Evolutionary conservation across 371 early-diverging fungal species (phyloP).

Genomic region (Sporodiniella umbellata): DNA sequence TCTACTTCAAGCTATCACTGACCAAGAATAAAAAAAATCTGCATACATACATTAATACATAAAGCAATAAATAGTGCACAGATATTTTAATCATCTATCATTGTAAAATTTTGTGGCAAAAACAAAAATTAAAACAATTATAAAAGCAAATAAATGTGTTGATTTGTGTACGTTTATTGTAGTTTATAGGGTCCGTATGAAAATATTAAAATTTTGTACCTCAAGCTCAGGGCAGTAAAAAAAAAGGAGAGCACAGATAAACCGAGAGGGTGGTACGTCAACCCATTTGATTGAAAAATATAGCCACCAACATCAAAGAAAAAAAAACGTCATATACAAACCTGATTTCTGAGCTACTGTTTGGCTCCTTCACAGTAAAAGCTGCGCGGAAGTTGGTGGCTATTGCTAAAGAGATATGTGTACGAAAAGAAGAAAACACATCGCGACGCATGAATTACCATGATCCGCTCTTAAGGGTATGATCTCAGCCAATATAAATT

Average conservation of each 20-base stretch:
- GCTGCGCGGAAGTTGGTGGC: slow-evolving; percentile 1
- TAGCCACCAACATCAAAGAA: background rate
- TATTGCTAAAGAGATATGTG: background rate
- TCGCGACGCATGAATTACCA: slow-evolving; percentile 47
- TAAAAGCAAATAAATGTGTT: too few species aligned
- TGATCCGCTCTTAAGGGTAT: slow-evolving; percentile 45
- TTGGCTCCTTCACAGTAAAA: too few species aligned
- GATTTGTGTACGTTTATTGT: too few species aligned
- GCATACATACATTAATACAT: background rate
- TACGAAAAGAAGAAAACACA: slow-evolving; percentile 16
- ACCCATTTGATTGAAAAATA: too few species aligned
- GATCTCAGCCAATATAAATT: slow-evolving; percentile 33
- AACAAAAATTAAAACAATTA: too few species aligned
- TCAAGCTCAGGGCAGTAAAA: background rate
- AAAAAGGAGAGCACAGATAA: background rate
- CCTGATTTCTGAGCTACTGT: too few species aligned
- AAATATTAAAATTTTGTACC: background rate
- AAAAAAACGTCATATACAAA: too few species aligned
- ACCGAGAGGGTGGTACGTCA: background rate
- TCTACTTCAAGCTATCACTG: slow-evolving; percentile 60
- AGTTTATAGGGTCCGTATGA: too few species aligned
- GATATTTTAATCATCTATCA: too few species aligned
- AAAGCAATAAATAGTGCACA: too few species aligned
- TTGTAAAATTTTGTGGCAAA: too few species aligned
- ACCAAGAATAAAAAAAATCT: slow-evolving; percentile 7